These are phyloP conservation scores for Botrytis elliptica DNA, from an alignment of 2,329 filamentous ascomycete species.

Conservation along the genomic window DNA sequence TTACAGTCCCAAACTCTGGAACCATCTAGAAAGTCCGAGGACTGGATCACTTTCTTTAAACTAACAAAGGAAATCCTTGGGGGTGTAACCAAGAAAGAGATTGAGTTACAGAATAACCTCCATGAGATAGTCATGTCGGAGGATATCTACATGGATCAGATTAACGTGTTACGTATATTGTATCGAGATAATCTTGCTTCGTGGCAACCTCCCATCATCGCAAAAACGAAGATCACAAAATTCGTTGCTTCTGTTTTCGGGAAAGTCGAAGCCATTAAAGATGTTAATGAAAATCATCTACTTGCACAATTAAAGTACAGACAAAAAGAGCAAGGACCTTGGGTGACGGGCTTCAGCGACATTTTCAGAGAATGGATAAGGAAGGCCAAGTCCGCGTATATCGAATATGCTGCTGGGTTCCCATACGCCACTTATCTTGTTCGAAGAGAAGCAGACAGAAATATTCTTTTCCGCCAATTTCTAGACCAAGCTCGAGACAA, in stretches of 20 bases:
- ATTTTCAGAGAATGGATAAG: slow-evolving; percentile 98
- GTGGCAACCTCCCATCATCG: slow-evolving; percentile 77
- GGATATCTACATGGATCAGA: slow-evolving; percentile 83
- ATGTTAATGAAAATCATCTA: slow-evolving; percentile 89
- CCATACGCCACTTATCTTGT: slow-evolving; percentile 81
- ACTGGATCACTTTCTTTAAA: slow-evolving; percentile 89
- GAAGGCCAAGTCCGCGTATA: slow-evolving; percentile 83
- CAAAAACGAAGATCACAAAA: slow-evolving; percentile 71
- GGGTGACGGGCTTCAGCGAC: slow-evolving; percentile 90
- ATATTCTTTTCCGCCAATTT: slow-evolving; percentile 83
- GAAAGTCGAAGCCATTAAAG: slow-evolving; percentile 82
- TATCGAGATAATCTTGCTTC: slow-evolving; percentile 78
- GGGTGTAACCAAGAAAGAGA: slow-evolving; percentile 74
- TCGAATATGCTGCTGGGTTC: slow-evolving; percentile 87
- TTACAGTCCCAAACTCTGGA: slow-evolving; percentile 71
- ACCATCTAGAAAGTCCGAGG: slow-evolving; percentile 64
- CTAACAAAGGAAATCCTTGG: slow-evolving; percentile 75
- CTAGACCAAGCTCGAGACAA: slow-evolving; percentile 77
- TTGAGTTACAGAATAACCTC: slow-evolving; percentile 88
- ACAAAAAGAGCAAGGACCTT: slow-evolving; percentile 94
- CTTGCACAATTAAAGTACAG: slow-evolving; percentile 93
- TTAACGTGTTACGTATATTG: slow-evolving; percentile 79
- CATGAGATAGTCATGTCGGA: slow-evolving; percentile 95
- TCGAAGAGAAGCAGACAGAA: slow-evolving; percentile 78
- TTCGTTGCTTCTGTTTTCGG: slow-evolving; percentile 89